These are phyloP conservation scores for Podaxis pistillaris DNA, from an alignment of 768 basidiomycete species.

Conservation along the genomic window DNA sequence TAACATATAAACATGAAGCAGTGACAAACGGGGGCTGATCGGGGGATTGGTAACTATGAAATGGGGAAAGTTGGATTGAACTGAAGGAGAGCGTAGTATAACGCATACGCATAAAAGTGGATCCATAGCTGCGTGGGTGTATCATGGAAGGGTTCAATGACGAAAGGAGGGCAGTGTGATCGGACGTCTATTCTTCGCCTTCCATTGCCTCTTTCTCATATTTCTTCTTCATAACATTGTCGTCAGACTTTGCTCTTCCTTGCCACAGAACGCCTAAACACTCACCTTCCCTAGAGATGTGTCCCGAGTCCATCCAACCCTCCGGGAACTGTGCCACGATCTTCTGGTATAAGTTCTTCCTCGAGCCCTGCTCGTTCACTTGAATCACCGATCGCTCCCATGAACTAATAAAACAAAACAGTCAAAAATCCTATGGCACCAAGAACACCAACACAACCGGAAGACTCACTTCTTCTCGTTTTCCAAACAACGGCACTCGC, in stretches of 20 bases:
- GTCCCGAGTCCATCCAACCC: conserved; percentile 84
- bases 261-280: neutral
- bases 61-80: no score
- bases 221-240: conserved; percentile 70
- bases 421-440: neutral
- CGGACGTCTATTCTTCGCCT: conserved; percentile 33
- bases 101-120: no score
- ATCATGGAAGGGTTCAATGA: neutral
- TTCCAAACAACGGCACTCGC: conserved; percentile 70
- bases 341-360: conserved; percentile 82
- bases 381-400: conserved; percentile 68
- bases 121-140: neutral
- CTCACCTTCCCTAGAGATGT: conserved; percentile 84
- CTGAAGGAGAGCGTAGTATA: neutral
- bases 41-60: no score
- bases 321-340: conserved; percentile 78
- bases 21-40: no score
- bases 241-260: neutral
- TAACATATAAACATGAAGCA: no score
- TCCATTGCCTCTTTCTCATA: conserved; percentile 73
- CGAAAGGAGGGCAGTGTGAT: neutral
- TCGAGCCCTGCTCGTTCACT: conserved; percentile 77
- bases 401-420: conserved; percentile 26
- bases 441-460: conserved; percentile 14
- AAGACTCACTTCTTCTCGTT: conserved; percentile 42